Conservation (phyloP, 176 grass and related monocot species). For the Rhynchospora breviuscula region DNA sequence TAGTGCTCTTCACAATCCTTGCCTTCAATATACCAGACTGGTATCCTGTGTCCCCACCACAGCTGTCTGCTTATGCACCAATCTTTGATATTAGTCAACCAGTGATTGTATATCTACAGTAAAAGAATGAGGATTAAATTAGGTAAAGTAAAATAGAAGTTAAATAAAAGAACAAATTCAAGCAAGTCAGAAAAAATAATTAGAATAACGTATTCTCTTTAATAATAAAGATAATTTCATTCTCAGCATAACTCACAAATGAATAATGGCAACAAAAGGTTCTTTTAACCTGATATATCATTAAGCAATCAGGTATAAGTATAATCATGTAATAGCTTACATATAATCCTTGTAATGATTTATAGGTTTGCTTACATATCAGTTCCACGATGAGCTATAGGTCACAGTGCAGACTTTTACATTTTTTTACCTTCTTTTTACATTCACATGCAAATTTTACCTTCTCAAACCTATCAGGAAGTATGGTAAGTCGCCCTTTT, state of each 20-base stretch:
- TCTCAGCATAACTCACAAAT: not conserved
- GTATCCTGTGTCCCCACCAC: conserved; percentile 98
- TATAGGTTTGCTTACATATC: not conserved
- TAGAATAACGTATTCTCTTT: conserved; percentile 4
- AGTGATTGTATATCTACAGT: conserved; percentile 97
- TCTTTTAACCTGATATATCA: not conserved
- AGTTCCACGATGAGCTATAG: not conserved
- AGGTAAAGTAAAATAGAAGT: not conserved
- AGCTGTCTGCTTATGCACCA: conserved; percentile 99
- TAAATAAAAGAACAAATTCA: conserved; percentile 15
- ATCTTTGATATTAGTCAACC: conserved; percentile 99
- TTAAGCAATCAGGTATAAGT: not conserved
- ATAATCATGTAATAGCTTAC: not conserved
- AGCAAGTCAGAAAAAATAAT: conserved; percentile 20
- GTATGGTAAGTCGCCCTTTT: conserved; percentile 76
- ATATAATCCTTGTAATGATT: not conserved
- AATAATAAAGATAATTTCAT: conserved; percentile 1
- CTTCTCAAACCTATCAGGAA: conserved; percentile 98
- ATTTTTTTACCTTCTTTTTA: not conserved
- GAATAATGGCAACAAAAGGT: not conserved
- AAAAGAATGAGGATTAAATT: conserved; percentile 7
- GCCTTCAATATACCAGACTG: conserved; percentile 97
- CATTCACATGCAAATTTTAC: conserved; percentile 38
- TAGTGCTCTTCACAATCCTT: conserved; percentile 88
- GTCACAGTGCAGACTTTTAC: not conserved